Percentiles rank a stretch among this genome's conserved stretches.
phyloP scores from a whole-genome alignment of 345 rosid genomes.

The Salix purpurea region DNA sequence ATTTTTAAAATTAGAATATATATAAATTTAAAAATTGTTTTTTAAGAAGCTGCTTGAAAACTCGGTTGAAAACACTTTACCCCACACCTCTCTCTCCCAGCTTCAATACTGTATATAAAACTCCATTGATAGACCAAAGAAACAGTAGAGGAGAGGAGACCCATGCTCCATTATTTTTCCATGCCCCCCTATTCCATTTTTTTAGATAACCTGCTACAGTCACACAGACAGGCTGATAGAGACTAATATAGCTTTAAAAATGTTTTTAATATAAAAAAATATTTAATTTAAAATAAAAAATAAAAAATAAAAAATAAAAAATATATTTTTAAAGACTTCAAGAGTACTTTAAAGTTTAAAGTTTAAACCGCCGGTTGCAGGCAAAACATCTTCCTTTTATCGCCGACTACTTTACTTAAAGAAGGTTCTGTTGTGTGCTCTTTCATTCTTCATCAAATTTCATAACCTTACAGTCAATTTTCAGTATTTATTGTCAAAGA shows the following conservation, averaged over 20 bases:
- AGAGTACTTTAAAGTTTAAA: constrained; percentile 10
- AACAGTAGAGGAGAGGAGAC: background rate
- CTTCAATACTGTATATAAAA: background rate
- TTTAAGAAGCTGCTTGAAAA: no score
- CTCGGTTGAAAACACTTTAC: background rate
- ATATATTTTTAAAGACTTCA: background rate
- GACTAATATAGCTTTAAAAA: no score
- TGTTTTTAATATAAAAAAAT: no score
- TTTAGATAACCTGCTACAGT: background rate
- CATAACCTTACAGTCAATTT: background rate
- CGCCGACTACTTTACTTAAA: constrained; percentile 1
- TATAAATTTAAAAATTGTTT: no score
- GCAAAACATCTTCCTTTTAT: constrained; percentile 5
- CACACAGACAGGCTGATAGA: background rate
- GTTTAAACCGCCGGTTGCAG: constrained; percentile 20
- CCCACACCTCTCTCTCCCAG: background rate
- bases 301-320: no score
- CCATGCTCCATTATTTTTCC: background rate
- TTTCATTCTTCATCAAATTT: constrained; percentile 2
- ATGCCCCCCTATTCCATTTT: background rate
- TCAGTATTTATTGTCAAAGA: constrained; percentile 6
- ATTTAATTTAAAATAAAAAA: no score
- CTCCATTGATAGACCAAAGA: background rate
- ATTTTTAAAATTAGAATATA: no score
- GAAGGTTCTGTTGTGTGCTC: constrained; percentile 25